Base-by-base conservation (phyloP, 1,139 yeast species). In the Saccharomyces hybrid region DNA sequence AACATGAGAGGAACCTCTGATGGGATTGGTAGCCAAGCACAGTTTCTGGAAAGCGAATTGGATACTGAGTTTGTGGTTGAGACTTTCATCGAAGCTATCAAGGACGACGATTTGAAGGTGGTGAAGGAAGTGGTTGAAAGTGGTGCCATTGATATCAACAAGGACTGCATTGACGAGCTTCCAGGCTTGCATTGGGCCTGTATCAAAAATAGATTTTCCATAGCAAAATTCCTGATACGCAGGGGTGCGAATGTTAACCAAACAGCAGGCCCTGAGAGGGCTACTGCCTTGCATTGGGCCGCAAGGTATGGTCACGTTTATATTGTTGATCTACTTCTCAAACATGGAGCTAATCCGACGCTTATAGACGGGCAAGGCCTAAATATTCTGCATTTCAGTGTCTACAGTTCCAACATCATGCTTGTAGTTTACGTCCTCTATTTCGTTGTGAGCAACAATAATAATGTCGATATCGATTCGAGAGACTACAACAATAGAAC, bases 141-240 rank as follows among this genome's bases (percentile, higher is more conserved):
- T 0, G 73, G 73, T 0, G 61, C 63, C 2, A 67, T 76, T 1
- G 68, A 68, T 11, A 65, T 74, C 3, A 69, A 71, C 5, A 52
- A 63, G 8, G 78, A 78, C 52, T 64, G 68, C 16, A 48, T n/a
- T 2, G 95, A 88, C 58, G 83, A 83, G 5, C 80, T 89, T 2
- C 81, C 95, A 0, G 95, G 95, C 0, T 76, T 93, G 38, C 98
- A 91, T 67, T 89, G 97, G 97, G 96, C 97, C 0, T 83, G 96
- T 41, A 85, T 88, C 55, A 88, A 88, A 66, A 89, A 91, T 68
- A 77, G 87, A 46, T 70, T 88, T 32, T 66, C 80, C 2, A 73
- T 86, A 3, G 84, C 88, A 53, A 75, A 79, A 62, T 86, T 78
- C 61, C 73, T 91, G 56, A 69, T 85, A n/a, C 79, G 78, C 41